Evolutionary conservation across 192 early-diverging fungal species (phyloP).

Genomic region (Dimargaris verticillata): DNA sequence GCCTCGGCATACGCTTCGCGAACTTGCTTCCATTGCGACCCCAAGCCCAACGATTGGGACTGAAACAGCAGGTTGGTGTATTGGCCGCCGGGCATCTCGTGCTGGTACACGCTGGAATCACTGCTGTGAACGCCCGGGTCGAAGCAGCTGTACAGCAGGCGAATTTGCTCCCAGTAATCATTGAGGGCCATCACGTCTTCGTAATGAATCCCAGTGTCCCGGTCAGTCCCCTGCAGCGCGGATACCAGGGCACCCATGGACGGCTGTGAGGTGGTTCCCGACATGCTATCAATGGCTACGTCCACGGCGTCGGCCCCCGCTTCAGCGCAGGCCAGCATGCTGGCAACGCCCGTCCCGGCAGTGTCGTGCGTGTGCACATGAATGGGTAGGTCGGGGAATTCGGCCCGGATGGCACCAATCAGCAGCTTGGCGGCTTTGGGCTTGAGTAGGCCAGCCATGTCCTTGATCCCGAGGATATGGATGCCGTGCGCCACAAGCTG

Average conservation of each 20-base stretch:
- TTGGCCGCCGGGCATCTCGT: constrained; percentile 97
- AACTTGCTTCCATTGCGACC: constrained; percentile 84
- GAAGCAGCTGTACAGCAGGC: constrained; percentile 91
- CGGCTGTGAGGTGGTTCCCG: constrained; percentile 89
- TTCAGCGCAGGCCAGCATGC: constrained; percentile 79
- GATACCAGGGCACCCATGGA: constrained; percentile 89
- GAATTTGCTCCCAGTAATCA: constrained; percentile 92
- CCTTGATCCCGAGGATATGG: constrained; percentile 83
- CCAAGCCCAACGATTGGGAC: constrained; percentile 82
- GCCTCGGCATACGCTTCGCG: constrained; percentile 81
- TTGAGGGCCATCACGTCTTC: constrained; percentile 72
- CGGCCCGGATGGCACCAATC: constrained; percentile 70
- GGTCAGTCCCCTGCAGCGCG: constrained; percentile 58
- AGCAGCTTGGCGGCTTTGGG: constrained; percentile 75
- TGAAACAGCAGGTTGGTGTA: constrained; percentile 99
- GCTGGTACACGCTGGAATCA: constrained; percentile 84
- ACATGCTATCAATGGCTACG: constrained; percentile 85
- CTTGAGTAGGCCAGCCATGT: constrained; percentile 95
- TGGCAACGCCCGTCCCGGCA: constrained; percentile 89
- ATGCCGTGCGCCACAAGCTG: constrained; percentile 79
- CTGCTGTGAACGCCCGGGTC: constrained; percentile 77
- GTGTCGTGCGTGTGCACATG: constrained; percentile 97
- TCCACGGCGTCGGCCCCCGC: constrained; percentile 91
- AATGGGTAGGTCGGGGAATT: constrained; percentile 80
- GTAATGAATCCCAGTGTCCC: constrained; percentile 72